Evolutionary conservation across 768 basidiomycete species (phyloP), one percentile per base, ranked within the genome.

Genomic region (Boletales sp.): DNA sequence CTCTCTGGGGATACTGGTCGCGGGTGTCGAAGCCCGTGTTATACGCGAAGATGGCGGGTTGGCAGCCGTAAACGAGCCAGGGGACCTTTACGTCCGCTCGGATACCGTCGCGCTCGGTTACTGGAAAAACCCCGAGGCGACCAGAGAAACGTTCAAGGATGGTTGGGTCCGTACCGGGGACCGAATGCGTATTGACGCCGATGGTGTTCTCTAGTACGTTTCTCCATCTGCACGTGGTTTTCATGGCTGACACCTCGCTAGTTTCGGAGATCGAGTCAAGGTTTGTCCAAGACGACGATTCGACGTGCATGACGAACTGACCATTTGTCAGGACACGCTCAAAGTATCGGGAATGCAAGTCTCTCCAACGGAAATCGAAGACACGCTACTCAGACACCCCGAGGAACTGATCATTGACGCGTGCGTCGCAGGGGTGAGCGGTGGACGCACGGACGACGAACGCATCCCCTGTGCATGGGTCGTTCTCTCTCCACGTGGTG

Each of bases 81-180:
- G 86, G 1, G 86, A 91, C 54, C 66, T 90, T 6, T 81, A 77
- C 69, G 59, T 90, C 9, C 73, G 71, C 34, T 77, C 84, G 13
- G 61, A 49, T 0, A 84, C 80, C 52, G 63, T 88, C 29, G 77
- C 80, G 0, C 60, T 80, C 0, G 89, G 89, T 0, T 92, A 91
- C 64, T 84, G 80, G 80, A 79, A 82, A 39, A 85, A 90, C 60
- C 77, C 80, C 43, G 73, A 78, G 51, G 84, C 86, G 0, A 88
- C 80, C 19, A 69, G 69, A 43, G 80, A 81, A 56, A 83, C 86
- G 1, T 91, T 90, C 60, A 55, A 48, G 11, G 73, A 79, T 40
- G 86, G 87, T n/a, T 92, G 90, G 90, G 56, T 92, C 24, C 73
- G 71, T 45, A 90, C 87, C 0, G 90, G 90, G 3, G 89, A 91